Conservation (phyloP, 2,329 filamentous ascomycete species). For the Fusarium vanettenii region DNA sequence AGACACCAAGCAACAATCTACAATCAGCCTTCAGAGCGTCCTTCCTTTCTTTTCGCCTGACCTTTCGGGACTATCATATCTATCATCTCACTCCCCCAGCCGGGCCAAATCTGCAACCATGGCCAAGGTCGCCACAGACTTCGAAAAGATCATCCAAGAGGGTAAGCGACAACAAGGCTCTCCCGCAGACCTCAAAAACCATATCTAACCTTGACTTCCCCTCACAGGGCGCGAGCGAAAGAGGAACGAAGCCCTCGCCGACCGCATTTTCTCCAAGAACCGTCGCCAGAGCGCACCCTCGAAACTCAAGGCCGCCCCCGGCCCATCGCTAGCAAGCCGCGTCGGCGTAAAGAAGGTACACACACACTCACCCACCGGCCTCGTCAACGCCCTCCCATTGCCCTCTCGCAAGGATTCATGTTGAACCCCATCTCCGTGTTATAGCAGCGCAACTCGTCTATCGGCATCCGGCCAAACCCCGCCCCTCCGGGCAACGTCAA, state of each 20-base stretch:
- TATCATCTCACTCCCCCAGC: background rate
- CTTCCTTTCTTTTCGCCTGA: background rate
- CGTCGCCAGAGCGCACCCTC: constrained; percentile 68
- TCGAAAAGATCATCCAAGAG: constrained; percentile 66
- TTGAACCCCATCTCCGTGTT: constrained; percentile 20
- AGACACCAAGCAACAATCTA: constrained; percentile 10
- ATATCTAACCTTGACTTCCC: constrained; percentile 3
- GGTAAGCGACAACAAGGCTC: constrained; percentile 49
- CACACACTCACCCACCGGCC: constrained; percentile 44
- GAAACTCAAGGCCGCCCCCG: constrained; percentile 57
- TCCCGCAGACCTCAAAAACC: background rate
- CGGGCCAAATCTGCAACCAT: constrained; percentile 44
- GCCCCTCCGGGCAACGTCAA: constrained; percentile 67
- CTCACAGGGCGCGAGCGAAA: constrained; percentile 72
- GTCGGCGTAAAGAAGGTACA: constrained; percentile 78
- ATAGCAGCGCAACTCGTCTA: constrained; percentile 39
- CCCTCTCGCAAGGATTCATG: constrained; percentile 1
- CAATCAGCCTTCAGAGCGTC: background rate
- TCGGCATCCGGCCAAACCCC: constrained; percentile 33
- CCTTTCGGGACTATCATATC: background rate
- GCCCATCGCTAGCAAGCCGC: constrained; percentile 75
- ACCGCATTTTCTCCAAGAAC: constrained; percentile 75
- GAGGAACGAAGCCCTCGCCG: constrained; percentile 77
- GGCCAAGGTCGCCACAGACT: constrained; percentile 60
- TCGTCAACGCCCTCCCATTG: background rate